Percentiles rank a stretch among this genome's conserved stretches.
Conservation (phyloP, 306 rosid species). For the Luffa acutangula region DNA sequence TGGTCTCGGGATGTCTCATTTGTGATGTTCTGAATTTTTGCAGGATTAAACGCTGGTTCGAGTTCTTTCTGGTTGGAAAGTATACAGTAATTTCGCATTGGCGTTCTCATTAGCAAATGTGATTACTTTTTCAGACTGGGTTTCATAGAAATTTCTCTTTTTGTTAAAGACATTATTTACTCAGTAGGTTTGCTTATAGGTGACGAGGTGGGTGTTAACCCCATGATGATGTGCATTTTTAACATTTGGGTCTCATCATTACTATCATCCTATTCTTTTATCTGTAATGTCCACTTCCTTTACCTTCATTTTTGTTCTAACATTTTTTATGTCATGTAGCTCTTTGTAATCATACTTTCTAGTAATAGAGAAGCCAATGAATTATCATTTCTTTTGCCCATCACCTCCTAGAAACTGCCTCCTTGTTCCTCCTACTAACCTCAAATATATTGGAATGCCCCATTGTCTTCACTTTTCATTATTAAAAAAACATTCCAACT, state of each 20-base stretch:
- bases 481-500: not conserved
- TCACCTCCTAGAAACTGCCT: not conserved
- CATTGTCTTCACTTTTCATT: not conserved
- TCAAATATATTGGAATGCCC: not conserved
- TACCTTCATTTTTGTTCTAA: not conserved
- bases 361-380: not conserved
- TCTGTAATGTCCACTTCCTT: not conserved
- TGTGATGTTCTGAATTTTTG: not conserved
- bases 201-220: not conserved
- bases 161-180: not conserved
- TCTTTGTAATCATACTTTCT: not conserved
- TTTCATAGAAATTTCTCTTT: not conserved
- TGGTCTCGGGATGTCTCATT: not conserved
- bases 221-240: constrained; percentile 7
- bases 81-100: not conserved
- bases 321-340: not conserved
- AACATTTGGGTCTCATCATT: constrained; percentile 10
- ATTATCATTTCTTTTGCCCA: not conserved
- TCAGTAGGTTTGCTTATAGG: not conserved
- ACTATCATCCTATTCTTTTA: not conserved
- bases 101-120: not conserved
- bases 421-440: not conserved
- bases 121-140: not conserved
- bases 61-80: not conserved
- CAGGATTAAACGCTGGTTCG: not conserved